phyloP scores from a whole-genome alignment of 306 rosid genomes.

The Ormosia semicastrata region DNA sequence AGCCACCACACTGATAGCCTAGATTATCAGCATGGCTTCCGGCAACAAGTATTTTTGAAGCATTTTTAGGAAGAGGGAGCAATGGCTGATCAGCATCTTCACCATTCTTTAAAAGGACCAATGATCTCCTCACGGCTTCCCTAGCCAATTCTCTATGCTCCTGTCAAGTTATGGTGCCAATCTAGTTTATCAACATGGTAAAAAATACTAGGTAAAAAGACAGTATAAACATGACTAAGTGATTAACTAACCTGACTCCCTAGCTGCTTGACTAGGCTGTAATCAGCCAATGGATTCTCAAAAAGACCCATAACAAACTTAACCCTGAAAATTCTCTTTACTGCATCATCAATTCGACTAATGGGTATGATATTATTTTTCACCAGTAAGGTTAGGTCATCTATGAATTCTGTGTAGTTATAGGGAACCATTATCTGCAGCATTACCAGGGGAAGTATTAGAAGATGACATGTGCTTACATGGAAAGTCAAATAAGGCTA shows the following conservation, averaged over 20 bases:
- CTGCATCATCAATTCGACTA: slow-evolving; percentile 46
- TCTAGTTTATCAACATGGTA: neutral
- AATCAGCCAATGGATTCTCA: slow-evolving; percentile 45
- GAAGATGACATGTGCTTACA: neutral
- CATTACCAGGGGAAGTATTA: neutral
- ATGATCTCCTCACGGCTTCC: slow-evolving; percentile 31
- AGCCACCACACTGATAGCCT: slow-evolving; percentile 80
- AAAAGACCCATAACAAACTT: slow-evolving; percentile 45
- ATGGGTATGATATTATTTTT: slow-evolving; percentile 36
- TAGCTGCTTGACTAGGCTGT: slow-evolving; percentile 33
- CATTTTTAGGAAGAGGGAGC: slow-evolving; percentile 75
- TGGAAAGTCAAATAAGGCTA: neutral
- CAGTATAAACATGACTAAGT: neutral
- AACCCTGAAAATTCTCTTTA: slow-evolving; percentile 39
- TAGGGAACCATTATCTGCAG: slow-evolving; percentile 46
- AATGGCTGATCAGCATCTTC: slow-evolving; percentile 40
- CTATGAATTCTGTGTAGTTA: slow-evolving; percentile 43
- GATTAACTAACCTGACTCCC: slow-evolving; percentile 33
- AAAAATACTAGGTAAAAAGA: neutral
- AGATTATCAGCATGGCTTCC: slow-evolving; percentile 79
- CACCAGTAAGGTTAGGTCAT: slow-evolving; percentile 36
- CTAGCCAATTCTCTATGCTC: slow-evolving; percentile 4
- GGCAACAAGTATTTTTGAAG: slow-evolving; percentile 59
- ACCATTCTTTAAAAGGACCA: slow-evolving; percentile 71
- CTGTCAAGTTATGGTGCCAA: neutral